Evolutionary conservation across 805 yeast genomes (phyloP), one percentile per base, ranked within the genome.

Genomic region (Debaryomyces maramus): DNA sequence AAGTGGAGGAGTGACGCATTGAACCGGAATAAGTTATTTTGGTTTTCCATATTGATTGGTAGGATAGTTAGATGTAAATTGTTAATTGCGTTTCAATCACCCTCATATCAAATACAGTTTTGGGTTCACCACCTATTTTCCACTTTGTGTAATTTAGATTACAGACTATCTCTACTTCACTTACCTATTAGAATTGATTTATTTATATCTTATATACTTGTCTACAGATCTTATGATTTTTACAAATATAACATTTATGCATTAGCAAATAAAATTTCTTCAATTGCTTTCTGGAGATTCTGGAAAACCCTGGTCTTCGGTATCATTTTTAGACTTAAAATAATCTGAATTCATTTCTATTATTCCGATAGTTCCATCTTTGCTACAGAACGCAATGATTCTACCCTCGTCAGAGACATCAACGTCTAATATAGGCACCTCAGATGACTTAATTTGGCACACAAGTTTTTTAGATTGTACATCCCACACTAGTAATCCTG

Each of bases 401-500:
- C 55, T 31, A 0, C 81, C 81, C 5, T 55, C 55, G 14, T 64
- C 59, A 22, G 45, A 54, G 3, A 55, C 40, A 37, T 67, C 76
- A 2, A 78, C 65, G 29, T 70, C 73, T 40, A 78, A 54, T 4
- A 77, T 67, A 1, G 74, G 65, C 9, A 48, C 45, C 4, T 40
- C 41, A 8, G 47, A 38, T 3, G 18, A 24, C 39, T 40, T 51
- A 22, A 46, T 58, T 40, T 55, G 58, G 33, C 48, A 58, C 3
- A 70, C 65, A 3, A 83, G 58, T 11, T 73, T 63, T 50, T 80
- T 82, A 3, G 78, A 55, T 44, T 84, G 88, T 5, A 85, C 65
- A 51, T 83, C 81, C 91, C 90, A 85, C 9, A 85, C 58, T 10
- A 78, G 52, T 0, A 83, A 55, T 1, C 75, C 69, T 1, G 78